Evolutionary conservation across 1,284 basidiomycete species (phyloP).

Genomic region (Porphyrellus sp.): DNA sequence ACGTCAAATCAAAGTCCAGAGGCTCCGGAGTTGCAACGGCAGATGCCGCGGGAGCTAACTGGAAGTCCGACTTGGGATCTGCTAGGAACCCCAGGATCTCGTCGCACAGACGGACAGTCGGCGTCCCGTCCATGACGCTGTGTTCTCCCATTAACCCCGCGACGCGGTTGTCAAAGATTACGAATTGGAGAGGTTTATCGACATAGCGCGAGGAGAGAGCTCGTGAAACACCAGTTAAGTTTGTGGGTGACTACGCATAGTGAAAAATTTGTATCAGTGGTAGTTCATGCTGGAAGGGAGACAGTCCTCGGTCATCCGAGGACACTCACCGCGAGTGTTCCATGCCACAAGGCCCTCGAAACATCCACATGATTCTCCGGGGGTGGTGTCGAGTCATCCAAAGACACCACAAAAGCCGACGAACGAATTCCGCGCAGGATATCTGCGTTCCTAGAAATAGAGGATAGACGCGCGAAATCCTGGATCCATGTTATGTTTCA

Average conservation of each 20-base stretch:
- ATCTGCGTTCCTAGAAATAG: constrained; percentile 55
- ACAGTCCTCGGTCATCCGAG: neutral
- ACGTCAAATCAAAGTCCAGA: constrained; percentile 66
- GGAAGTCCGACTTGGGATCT: constrained; percentile 55
- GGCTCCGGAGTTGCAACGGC: constrained; percentile 36
- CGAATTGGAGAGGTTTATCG: constrained; percentile 82
- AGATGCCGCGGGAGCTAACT: constrained; percentile 34
- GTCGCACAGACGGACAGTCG: constrained; percentile 59
- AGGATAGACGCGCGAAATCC: constrained; percentile 62
- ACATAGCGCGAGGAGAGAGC: constrained; percentile 74
- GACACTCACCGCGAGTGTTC: constrained; percentile 39
- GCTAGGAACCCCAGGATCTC: constrained; percentile 66
- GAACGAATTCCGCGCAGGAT: constrained; percentile 76
- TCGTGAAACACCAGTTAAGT: constrained; percentile 27
- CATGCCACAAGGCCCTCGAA: constrained; percentile 74
- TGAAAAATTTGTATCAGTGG: neutral
- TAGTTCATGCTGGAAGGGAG: neutral
- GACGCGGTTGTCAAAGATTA: constrained; percentile 75
- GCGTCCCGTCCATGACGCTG: constrained; percentile 86
- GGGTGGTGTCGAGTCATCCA: constrained; percentile 62
- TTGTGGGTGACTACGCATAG: constrained; percentile 13
- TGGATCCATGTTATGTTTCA: constrained; percentile 26
- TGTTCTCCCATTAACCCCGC: constrained; percentile 91
- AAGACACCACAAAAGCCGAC: constrained; percentile 76
- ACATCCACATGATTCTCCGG: constrained; percentile 45